Evolutionary conservation across 2,329 filamentous ascomycete genomes (phyloP).

Genomic region (Aspergillus viridinutans): DNA sequence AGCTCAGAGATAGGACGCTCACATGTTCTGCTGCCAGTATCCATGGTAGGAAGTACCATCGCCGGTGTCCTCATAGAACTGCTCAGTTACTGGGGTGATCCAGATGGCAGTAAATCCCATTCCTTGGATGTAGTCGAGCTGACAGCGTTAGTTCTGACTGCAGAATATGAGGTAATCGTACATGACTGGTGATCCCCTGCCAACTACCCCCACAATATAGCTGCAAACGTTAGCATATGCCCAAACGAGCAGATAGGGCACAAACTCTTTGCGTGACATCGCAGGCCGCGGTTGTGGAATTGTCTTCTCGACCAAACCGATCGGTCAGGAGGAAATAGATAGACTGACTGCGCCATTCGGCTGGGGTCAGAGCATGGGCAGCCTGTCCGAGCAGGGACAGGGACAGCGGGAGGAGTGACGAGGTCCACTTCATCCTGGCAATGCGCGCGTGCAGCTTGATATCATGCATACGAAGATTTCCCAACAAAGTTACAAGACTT

Average conservation of each 20-base stretch:
- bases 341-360: constrained; percentile 36
- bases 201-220: constrained; percentile 46
- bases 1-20: no score
- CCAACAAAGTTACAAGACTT: not conserved
- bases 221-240: not conserved
- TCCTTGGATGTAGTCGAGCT: constrained; percentile 47
- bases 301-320: constrained; percentile 38
- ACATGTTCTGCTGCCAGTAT: constrained; percentile 47
- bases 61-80: constrained; percentile 30
- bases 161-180: not conserved
- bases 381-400: not conserved
- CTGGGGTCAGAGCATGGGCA: not conserved
- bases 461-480: not conserved
- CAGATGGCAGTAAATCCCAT: constrained; percentile 46
- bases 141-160: not conserved
- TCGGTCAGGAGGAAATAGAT: constrained; percentile 44
- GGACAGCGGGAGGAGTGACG: not conserved
- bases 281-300: constrained; percentile 28
- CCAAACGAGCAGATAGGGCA: not conserved
- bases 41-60: constrained; percentile 44
- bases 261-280: constrained; percentile 4
- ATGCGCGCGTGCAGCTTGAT: not conserved
- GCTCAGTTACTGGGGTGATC: constrained; percentile 42
- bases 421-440: not conserved
- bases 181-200: constrained; percentile 40